Base-by-base conservation (phyloP, 108 stramenopile species). In the Nannochloropsis salina region DNA sequence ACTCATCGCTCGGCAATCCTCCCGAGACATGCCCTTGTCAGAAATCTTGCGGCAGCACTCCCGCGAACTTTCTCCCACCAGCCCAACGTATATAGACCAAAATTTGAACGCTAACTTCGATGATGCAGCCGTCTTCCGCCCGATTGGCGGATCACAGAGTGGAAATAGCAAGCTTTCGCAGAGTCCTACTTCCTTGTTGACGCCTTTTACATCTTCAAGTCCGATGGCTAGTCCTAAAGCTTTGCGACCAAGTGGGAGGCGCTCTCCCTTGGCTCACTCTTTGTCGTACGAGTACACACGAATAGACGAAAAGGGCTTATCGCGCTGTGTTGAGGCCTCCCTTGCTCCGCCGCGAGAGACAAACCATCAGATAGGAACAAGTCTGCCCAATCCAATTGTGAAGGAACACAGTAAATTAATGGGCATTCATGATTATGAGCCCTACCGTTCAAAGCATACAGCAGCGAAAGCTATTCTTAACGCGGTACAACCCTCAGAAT, bases 1-100 rank as follows among this genome's bases (percentile, higher is more conserved):
- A n/a, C n/a, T 74, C 61, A 74, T 74, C n/a, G 61, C 61, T n/a
- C 61, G 61, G n/a, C 61, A 74, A 74, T 15, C 61, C 61, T 74
- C 61, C 20, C 61, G 61, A 15, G 61, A 74, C 4, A 74, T 74
- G 61, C 61, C 61, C 61, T 74, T 74, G 61, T n/a, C 61, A 15
- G 61, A 74, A n/a, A 74, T 74, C n/a, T 8, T 74, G 61, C 61
- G 61, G 61, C 61, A 74, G 8, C 61, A 74, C 61, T 74, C 61
- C 61, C 61, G 4, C 15, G 61, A 74, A 6, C 61, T 74, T n/a
- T 15, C 61, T n/a, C n/a, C 61, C 4, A 74, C 6, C 6, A 74
- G 61, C 61, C 61, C 61, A 15, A 74, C 61, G 20, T n/a, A 3
- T 15, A n/a, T 1, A n/a, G 61, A n/a, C 8, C 1, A 74, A 15